Evolutionary conservation across 2,329 filamentous ascomycete species (phyloP).

Genomic region (Fusarium azukiicola): DNA sequence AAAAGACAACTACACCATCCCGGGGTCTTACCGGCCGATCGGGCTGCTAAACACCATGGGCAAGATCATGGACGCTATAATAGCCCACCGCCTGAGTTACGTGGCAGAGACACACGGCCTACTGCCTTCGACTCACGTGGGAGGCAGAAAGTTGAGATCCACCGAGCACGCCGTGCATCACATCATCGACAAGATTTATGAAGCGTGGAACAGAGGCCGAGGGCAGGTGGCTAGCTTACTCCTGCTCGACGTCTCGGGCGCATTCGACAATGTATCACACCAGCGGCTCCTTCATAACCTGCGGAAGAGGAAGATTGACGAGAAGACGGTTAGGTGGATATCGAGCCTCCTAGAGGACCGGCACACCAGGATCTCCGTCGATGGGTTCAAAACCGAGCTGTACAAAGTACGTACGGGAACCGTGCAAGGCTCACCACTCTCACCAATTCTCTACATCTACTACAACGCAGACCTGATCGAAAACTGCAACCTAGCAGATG

Average conservation of each 20-base stretch:
- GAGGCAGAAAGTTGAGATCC: slow-evolving; percentile 20
- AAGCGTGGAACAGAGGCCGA: too few relatives aligned
- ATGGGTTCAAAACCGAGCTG: slow-evolving; percentile 18
- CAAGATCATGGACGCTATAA: slow-evolving; percentile 17
- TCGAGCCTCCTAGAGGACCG: too few relatives aligned
- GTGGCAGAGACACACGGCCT: slow-evolving; percentile 19
- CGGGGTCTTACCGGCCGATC: too few relatives aligned
- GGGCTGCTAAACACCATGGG: too few relatives aligned
- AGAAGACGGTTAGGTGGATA: too few relatives aligned
- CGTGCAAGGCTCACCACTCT: slow-evolving; percentile 23
- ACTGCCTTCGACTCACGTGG: slow-evolving; percentile 10
- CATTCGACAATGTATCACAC: too few relatives aligned
- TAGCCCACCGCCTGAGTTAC: slow-evolving; percentile 16
- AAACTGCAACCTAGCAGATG: not conserved
- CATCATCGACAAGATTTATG: too few relatives aligned
- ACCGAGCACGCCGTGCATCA: slow-evolving; percentile 6
- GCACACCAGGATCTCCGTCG: not conserved
- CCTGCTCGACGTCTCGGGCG: too few relatives aligned
- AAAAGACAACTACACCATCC: too few relatives aligned
- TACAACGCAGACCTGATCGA: slow-evolving; percentile 2
- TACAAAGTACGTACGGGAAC: slow-evolving; percentile 2
- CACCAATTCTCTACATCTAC: slow-evolving; percentile 16
- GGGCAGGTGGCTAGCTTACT: too few relatives aligned
- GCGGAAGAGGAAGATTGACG: too few relatives aligned
- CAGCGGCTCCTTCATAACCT: too few relatives aligned